Conservation (phyloP, 495 filamentous ascomycete species). For the Aspergillus haitiensis region DNA sequence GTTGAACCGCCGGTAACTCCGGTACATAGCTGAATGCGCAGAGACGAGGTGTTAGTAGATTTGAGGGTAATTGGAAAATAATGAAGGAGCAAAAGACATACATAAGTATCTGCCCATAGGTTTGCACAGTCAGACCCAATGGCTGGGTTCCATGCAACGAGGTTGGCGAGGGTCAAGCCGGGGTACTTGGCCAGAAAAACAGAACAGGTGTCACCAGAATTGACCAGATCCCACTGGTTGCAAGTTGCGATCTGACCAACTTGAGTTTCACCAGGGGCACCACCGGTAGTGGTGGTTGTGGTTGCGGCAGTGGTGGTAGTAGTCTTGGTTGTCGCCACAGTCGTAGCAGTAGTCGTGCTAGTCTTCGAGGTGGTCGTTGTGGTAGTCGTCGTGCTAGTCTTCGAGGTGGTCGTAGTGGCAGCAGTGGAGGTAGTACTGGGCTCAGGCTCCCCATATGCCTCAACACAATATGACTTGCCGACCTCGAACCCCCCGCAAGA, state of each 20-base stretch:
- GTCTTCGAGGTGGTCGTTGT: neutral
- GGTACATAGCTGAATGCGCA: neutral
- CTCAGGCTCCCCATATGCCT: constrained; percentile 6
- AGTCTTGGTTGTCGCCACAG: too few species aligned
- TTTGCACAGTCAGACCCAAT: neutral
- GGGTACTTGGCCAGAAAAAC: constrained; percentile 4
- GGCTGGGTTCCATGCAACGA: constrained; percentile 1
- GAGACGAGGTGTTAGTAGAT: neutral
- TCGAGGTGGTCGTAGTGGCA: neutral
- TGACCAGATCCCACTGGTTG: constrained; percentile 9
- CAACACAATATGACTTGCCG: constrained; percentile 12
- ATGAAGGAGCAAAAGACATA: neutral
- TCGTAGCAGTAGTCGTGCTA: neutral
- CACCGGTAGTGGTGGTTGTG: constrained; percentile 6
- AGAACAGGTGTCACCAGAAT: neutral
- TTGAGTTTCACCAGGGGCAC: constrained; percentile 1
- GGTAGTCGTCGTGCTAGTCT: neutral
- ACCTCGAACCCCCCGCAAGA: neutral
- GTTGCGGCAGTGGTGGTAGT: too few species aligned
- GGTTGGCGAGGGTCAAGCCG: neutral
- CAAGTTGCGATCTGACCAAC: constrained; percentile 1
- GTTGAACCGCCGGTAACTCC: neutral
- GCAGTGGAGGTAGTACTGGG: constrained; percentile 1
- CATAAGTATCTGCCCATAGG: neutral
- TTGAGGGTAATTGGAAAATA: too few species aligned